Evolutionary conservation across 2,329 filamentous ascomycete genomes (phyloP).

Genomic region (Aspergillus tubingensis): DNA sequence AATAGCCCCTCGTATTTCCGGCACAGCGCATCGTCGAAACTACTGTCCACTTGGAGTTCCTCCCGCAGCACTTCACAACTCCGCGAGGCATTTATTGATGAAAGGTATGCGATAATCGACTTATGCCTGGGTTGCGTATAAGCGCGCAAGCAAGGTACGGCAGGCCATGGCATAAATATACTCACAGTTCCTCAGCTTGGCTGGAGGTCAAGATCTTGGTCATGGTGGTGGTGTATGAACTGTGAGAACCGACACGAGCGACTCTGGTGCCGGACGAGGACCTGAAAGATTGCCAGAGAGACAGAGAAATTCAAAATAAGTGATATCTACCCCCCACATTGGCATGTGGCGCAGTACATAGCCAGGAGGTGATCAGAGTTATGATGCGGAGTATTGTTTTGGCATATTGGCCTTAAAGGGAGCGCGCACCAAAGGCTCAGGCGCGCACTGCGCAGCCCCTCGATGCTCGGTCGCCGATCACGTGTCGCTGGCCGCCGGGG

Average conservation of each 20-base stretch:
- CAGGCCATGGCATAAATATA: neutral
- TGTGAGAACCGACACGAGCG: neutral
- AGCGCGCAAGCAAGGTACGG: neutral
- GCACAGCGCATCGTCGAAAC: slow-evolving; percentile 58
- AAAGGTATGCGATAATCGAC: neutral
- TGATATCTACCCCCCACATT: neutral
- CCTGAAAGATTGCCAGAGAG: neutral
- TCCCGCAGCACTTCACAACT: neutral
- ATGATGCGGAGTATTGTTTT: neutral
- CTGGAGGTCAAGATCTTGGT: slow-evolving; percentile 4
- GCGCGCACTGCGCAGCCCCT: slow-evolving; percentile 1
- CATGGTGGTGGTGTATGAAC: neutral
- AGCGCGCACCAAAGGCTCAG: neutral
- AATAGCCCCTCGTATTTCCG: slow-evolving; percentile 87
- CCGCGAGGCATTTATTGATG: neutral
- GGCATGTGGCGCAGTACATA: neutral
- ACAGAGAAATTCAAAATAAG: neutral
- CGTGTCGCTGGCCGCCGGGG: neutral
- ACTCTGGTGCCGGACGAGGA: neutral
- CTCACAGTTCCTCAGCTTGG: neutral
- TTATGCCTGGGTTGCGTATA: neutral
- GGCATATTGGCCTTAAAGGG: neutral
- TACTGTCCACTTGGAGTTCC: neutral
- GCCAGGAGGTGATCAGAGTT: neutral
- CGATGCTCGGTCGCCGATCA: neutral